phyloP scores from a whole-genome alignment of 345 rosid genomes.

The Orychophragmus violaceus region DNA sequence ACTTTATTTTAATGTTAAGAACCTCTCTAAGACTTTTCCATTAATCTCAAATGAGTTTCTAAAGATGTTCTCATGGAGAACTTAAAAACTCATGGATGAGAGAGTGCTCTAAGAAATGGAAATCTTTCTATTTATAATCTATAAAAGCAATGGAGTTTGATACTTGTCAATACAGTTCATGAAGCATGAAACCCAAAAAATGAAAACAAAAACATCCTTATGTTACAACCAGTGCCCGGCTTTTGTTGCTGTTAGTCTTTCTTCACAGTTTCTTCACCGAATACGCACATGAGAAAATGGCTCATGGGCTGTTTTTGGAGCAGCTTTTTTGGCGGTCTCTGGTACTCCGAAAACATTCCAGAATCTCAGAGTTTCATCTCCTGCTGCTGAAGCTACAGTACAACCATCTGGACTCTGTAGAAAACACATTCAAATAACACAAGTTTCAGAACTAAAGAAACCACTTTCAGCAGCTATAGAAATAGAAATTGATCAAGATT shows the following conservation, averaged over 20 bases:
- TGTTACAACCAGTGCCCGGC: not conserved
- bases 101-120: no score
- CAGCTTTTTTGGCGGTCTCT: not conserved
- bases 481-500: not conserved
- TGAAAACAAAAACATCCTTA: not conserved
- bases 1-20: no score
- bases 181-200: not conserved
- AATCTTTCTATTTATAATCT: no score
- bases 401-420: conserved; percentile 1
- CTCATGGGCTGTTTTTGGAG: not conserved
- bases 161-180: not conserved
- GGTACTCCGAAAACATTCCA: not conserved
- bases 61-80: no score
- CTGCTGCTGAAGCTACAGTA: not conserved
- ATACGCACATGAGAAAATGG: not conserved
- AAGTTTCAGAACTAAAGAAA: not conserved
- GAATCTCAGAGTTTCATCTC: not conserved
- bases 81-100: no score
- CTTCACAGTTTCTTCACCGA: not conserved
- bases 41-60: no score
- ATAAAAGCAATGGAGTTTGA: no score
- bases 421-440: not conserved
- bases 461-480: not conserved
- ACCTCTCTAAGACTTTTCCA: no score
- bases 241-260: not conserved